phyloP scores from a whole-genome alignment of 2,329 filamentous ascomycete species.

The Dendryphion nanum region DNA sequence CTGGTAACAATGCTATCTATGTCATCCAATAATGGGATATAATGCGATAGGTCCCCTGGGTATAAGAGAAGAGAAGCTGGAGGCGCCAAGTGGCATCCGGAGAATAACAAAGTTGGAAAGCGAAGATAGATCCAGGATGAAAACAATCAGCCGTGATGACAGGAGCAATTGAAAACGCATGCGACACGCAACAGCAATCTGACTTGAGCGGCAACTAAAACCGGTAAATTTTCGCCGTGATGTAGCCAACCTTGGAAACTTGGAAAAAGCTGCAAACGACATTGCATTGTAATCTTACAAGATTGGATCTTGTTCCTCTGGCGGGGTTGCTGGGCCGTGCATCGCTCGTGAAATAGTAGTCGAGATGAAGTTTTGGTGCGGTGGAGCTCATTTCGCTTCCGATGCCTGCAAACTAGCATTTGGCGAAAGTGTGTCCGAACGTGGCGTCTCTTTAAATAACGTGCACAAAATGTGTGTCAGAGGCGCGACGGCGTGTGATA shows the following conservation, averaged over 20 bases:
- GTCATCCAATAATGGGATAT: constrained; percentile 14
- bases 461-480: background rate
- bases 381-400: constrained; percentile 42
- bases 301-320: constrained; percentile 24
- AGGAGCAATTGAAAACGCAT: constrained; percentile 1
- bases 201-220: no score
- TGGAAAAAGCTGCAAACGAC: constrained; percentile 21
- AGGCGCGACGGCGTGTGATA: background rate
- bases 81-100: constrained; percentile 11
- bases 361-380: constrained; percentile 23
- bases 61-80: constrained; percentile 13
- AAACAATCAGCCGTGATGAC: constrained; percentile 1
- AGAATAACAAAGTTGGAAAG: constrained; percentile 7
- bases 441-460: constrained; percentile 22
- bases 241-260: no score
- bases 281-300: constrained; percentile 33
- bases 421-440: constrained; percentile 11
- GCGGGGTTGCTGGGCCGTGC: constrained; percentile 27
- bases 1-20: constrained; percentile 20
- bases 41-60: constrained; percentile 12
- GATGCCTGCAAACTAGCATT: constrained; percentile 22
- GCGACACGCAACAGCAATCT: constrained; percentile 3
- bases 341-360: constrained; percentile 14
- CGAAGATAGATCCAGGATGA: constrained; percentile 3
- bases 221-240: constrained; percentile 8